Evolutionary conservation across 1,284 basidiomycete species (phyloP), one percentile per base, ranked within the genome.

Genomic region (Pseudozyma hubeiensis): DNA sequence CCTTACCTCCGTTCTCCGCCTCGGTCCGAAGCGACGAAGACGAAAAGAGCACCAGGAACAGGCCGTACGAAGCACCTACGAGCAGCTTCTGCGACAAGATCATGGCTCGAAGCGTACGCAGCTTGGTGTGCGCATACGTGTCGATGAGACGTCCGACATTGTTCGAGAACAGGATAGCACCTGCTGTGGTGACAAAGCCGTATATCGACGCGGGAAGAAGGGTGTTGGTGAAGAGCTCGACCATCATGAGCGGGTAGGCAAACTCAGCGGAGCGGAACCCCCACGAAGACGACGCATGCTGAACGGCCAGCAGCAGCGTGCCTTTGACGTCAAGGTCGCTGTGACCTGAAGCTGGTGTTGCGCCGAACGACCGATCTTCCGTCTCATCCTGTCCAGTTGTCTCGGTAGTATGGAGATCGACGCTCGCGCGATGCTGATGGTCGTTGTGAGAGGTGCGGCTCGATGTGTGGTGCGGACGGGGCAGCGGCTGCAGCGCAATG

Each of bases 161-260:
- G 33, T 86, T 81, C 11, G 87, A 87, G 45, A 87, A 77, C 1
- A 86, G 14, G 16, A 87, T 81, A 5, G 85, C 85, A 1, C 79
- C 73, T 17, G 84, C 85, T 1, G 87, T 87, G 0, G 86, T 86
- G 53, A 85, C 76, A 59, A 87, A 87, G 13, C 87, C 87, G 65
- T 87, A 88, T 43, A 89, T 53, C 13, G 88, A 88, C 0, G 88
- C 86, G 1, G 88, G 88, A 0, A 89, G 83, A 1, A 88, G 84
- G 1, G 88, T 88, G 53, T 85, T 81, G n/a, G 87, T 86, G 79
- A 88, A 89, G 24, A 87, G 80, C 7, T 83, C 80, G 53, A 89
- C 86, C 52, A 88, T 85, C 73, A 87, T 87, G 16, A 89, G 71
- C 45, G 87, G 87, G 10, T 87, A 84, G 0, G 87, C 86, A 56